Evolutionary conservation across 495 filamentous ascomycete species (phyloP), one percentile per base, ranked within the genome.

Genomic region (Copromyces sp.): DNA sequence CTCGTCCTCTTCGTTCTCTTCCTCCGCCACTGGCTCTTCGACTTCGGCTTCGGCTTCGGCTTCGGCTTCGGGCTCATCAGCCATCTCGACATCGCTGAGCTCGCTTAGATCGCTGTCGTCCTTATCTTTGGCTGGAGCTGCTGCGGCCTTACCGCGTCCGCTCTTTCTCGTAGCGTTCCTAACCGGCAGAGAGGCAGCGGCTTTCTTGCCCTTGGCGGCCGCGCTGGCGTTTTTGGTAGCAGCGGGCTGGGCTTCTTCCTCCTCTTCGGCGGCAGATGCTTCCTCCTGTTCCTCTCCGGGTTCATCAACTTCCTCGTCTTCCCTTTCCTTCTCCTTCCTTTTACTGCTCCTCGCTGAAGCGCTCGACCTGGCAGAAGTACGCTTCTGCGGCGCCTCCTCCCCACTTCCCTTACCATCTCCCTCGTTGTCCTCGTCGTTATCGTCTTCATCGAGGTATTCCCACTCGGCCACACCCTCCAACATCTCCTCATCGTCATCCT

Each of bases 401-500:
- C 14, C 29, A 17, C 53, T 65, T 65, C 12, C 32, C 40, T 32
- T 68, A 2, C 45, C 41, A 20, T 24, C 69, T 8, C 7, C n/a
- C 35, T 71, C 37, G 17, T 38, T 53, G 16, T 71, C 20, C 3
- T 74, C 47, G 8, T 42, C 41, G 24, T 24, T 24, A 37, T 70
- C 40, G 39, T 73, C 72, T 3, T 79, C 75, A 39, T 82, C 77
- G 32, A 80, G 80, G 70, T 88, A 88, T 35, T 85, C 84, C 86
- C 86, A 88, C 78, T 82, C 77, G 4, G 86, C 85, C 11, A 88
- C 86, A 8, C 86, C 86, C 42, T 83, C 83, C 32, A 84, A 75
- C 86, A 88, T 88, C 72, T 89, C 87, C 78, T 87, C 83, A 42
- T 89, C 88, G 68, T 87, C 86, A 40, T 85, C 86, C 4, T 80